Evolutionary conservation across 441 rosid species (phyloP), one percentile per base, ranked within the genome.

Genomic region (Cnidoscolus chayamansa): DNA sequence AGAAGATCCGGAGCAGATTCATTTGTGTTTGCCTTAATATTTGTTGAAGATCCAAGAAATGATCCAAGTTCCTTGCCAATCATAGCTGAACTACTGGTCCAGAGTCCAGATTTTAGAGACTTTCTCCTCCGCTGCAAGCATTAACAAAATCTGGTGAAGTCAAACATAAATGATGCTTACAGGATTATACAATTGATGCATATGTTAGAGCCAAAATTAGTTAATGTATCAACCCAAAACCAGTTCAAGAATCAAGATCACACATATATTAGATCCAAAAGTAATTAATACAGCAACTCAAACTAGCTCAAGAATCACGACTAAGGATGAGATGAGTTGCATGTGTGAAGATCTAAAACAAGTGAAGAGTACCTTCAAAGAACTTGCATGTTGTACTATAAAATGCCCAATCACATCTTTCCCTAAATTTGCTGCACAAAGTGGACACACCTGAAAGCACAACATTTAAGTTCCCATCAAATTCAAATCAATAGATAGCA

Each of bases 391-490:
- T 32, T 84, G 89, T 72, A 68, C 77, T 19, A 82, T 65, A 76
- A 89, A 86, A 85, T 86, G 94, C 53, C 82, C 82, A 55, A 70
- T 72, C 8, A 76, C 86, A 72, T 89, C 88, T 76, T 80, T 87
- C 64, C 87, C 90, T 43, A 87, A 81, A 82, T 80, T 86, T 71
- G 78, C 89, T 10, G 90, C 90, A 74, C 91, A 89, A 48, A 87
- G 80, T 7, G 91, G 94, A 68, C 90, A 89, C 19, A 87, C 91
- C 91, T 89, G 86, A 75, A 74, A 71, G 30, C 73, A 63, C 48
- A 35, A 50, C 45, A 40, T 40, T 40, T 5, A 40, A 70, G 19
- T 61, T 57, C 35, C 63, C 53, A 35, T 48, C 67, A 31, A 63
- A 57, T 49, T 61, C 53, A 63, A n/a, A 17, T 31, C 25, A 70